Base-by-base conservation (phyloP, 1,139 yeast species). In the Kodamaea fungicola region DNA sequence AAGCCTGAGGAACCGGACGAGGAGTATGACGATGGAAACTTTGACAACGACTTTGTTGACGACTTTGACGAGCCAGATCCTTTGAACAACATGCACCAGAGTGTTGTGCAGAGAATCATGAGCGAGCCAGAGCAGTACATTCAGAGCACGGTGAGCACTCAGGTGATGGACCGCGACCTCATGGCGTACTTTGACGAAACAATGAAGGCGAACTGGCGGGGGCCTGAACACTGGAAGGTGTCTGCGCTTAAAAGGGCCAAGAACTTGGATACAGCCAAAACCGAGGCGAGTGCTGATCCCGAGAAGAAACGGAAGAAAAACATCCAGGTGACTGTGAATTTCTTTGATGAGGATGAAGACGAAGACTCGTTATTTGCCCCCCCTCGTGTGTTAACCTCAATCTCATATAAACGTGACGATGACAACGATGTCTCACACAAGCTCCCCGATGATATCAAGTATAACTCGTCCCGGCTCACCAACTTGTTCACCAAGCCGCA, bases 221-320 rank as follows among this genome's bases (percentile, higher is more conserved):
- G 96, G 7, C 92, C 96, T 5, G 94, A 87, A 45, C 94, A 88
- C 59, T 92, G 97, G 97, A 85, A 84, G 59, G 86, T 90, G 8
- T 66, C 76, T 31, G 77, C 79, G 22, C 66, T 84, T 40, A 82
- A 72, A 48, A 62, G 59, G 38, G 33, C 53, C 22, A 51, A 52
- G 38, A 49, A 43, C 22, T 31, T 49, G 16, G 42, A 36, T 8
- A 12, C 27, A 6, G 29, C 33, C 6, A 26, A 22, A 8, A 26
- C 26, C n/a, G 33, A 21, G 7, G 12, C 32, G 2, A 23, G 34
- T 9, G 23, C 39, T 7, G 33, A 32, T 23, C 46, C 38, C 4
- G 43, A 40, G 16, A 47, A 45, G 32, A 47, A 49, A 42, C 57
- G 51, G 41, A 61, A 58, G 49, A 66, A 61, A 46, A 66, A 63